These are phyloP conservation scores for Agastache rugosa DNA, from an alignment of 257 asterid genomes.

Conservation along the genomic window DNA sequence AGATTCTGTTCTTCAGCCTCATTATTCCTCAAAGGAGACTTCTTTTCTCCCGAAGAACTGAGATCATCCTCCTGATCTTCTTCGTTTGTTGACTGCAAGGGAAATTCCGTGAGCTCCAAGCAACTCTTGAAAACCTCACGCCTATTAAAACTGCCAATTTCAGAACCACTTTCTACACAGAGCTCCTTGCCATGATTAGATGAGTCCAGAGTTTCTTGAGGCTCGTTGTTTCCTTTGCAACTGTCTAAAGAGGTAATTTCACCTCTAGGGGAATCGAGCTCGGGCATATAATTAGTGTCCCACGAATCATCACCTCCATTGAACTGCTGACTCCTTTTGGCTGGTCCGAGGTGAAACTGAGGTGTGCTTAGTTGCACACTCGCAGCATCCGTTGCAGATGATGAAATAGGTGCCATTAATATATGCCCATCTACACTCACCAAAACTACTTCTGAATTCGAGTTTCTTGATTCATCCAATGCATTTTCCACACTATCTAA, in stretches of 20 bases:
- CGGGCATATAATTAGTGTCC: conserved; percentile 55
- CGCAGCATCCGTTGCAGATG: conserved; percentile 59
- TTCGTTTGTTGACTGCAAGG: conserved; percentile 43
- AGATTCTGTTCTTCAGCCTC: conserved; percentile 47
- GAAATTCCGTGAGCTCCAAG: conserved; percentile 64
- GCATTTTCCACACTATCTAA: conserved; percentile 61
- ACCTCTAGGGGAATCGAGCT: conserved; percentile 39
- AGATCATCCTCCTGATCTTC: conserved; percentile 40
- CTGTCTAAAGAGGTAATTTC: conserved; percentile 37
- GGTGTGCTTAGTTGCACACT: conserved; percentile 66
- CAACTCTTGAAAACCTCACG: conserved; percentile 74
- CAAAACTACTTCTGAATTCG: conserved; percentile 82
- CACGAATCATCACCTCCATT: conserved; percentile 53
- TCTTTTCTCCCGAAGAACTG: conserved; percentile 45
- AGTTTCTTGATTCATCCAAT: conserved; percentile 66
- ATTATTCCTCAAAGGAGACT: conserved; percentile 38
- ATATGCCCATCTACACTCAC: conserved; percentile 94
- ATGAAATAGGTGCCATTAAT: conserved; percentile 85
- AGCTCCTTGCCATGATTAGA: conserved; percentile 38
- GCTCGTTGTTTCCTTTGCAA: conserved; percentile 30
- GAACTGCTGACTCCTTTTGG: conserved; percentile 60
- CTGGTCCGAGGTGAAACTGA: conserved; percentile 80
- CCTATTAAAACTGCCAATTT: conserved; percentile 44
- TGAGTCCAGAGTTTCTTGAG: conserved; percentile 39
- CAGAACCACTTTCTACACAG: conserved; percentile 34